Evolutionary conservation across 495 filamentous ascomycete species (phyloP).

Genomic region (Tuber borchii): DNA sequence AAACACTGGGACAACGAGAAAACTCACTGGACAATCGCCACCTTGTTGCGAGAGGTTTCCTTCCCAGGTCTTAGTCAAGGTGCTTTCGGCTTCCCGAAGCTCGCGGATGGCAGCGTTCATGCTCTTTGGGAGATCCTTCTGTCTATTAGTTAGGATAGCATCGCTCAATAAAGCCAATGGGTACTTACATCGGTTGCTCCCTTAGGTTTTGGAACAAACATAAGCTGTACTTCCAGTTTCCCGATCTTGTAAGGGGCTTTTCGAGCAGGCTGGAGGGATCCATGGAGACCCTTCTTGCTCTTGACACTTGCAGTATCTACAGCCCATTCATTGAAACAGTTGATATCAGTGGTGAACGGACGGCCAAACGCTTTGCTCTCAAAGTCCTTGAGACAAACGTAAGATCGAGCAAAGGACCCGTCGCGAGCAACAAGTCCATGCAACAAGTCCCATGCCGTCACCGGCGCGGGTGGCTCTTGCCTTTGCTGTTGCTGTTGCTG

Average conservation of each 20-base stretch:
- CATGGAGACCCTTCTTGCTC: conserved; percentile 69
- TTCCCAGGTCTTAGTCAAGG: conserved; percentile 67
- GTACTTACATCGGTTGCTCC: conserved; percentile 64
- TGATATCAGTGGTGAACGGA: conserved; percentile 76
- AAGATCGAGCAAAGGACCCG: conserved; percentile 87
- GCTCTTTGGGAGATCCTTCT: conserved; percentile 92
- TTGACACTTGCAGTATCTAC: conserved; percentile 77
- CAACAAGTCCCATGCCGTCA: conserved; percentile 76
- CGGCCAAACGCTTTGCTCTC: conserved; percentile 78
- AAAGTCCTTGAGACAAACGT: conserved; percentile 86
- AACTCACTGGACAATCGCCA: conserved; percentile 91
- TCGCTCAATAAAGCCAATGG: not conserved
- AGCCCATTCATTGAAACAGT: conserved; percentile 98
- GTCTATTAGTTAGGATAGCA: conserved; percentile 29
- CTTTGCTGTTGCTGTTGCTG: conserved; percentile 71
- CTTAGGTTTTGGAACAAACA: conserved; percentile 90
- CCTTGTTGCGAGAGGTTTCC: conserved; percentile 92
- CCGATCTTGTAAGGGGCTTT: conserved; percentile 89
- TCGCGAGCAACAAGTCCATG: conserved; percentile 79
- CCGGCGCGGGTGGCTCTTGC: conserved; percentile 49
- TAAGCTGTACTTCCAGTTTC: conserved; percentile 82
- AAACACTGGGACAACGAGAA: conserved; percentile 2
- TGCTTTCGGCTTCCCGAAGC: conserved; percentile 76
- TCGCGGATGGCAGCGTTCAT: conserved; percentile 92
- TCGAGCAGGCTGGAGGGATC: conserved; percentile 52